A percentile compares a stretch with the other conserved stretches of the same genome.
Conservation (phyloP, 2,329 filamentous ascomycete genomes). For the Phialophora tarda region DNA sequence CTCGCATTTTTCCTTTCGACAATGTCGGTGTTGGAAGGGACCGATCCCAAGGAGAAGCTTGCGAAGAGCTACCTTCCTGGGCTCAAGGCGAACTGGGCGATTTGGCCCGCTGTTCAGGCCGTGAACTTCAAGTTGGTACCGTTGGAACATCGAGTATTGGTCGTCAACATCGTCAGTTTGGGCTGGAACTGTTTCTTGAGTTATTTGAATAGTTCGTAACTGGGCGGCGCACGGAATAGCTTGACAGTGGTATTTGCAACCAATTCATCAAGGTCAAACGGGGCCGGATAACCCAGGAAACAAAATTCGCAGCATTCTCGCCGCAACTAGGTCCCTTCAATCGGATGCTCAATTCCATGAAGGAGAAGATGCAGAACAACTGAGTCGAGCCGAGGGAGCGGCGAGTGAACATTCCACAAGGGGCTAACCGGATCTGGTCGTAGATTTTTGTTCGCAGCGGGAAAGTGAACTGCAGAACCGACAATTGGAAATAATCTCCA, state of each 20-base stretch:
- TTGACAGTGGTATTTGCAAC: background rate
- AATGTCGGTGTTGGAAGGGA: conserved; percentile 83
- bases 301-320: background rate
- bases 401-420: background rate
- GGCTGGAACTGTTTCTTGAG: conserved; percentile 67
- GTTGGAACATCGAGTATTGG: conserved; percentile 78
- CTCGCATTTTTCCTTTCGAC: conserved; percentile 79
- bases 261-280: background rate
- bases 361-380: background rate
- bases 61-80: conserved; percentile 72
- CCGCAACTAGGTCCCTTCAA: background rate
- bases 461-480: background rate
- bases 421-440: background rate
- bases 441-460: background rate
- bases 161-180: conserved; percentile 81
- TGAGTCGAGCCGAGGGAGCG: background rate
- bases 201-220: conserved; percentile 57
- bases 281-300: background rate
- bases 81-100: conserved; percentile 80
- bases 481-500: background rate
- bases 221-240: conserved; percentile 3
- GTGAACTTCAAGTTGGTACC: conserved; percentile 89
- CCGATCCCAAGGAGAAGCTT: conserved; percentile 70
- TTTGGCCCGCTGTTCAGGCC: conserved; percentile 86
- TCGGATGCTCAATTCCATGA: background rate